Evolutionary conservation across 352 stramenopile genomes (phyloP).

Genomic region (Phytophthora niederhauseri): DNA sequence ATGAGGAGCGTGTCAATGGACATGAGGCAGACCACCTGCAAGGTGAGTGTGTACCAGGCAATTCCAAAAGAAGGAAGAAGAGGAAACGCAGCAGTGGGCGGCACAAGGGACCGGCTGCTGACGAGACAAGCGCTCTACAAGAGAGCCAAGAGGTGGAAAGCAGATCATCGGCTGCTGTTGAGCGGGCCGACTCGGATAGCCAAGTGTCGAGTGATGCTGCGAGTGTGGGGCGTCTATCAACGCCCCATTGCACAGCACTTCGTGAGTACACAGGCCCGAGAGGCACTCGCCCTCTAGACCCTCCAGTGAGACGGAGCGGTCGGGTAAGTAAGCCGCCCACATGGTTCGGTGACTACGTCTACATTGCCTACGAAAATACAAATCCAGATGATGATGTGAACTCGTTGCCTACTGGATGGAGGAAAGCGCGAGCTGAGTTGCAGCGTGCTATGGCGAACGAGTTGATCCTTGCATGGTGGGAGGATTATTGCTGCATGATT

Average conservation of each 20-base stretch:
- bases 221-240: background rate
- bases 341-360: background rate
- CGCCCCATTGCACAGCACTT: background rate
- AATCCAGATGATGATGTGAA: conserved; percentile 1
- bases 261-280: background rate
- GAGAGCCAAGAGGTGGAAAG: background rate
- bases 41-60: background rate
- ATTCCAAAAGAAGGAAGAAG: background rate
- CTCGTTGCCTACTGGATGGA: background rate
- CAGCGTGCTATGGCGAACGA: background rate
- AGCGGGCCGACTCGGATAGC: background rate
- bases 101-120: background rate
- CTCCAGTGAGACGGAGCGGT: background rate
- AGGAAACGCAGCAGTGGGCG: background rate
- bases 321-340: background rate
- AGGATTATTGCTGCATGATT: background rate
- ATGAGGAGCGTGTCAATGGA: too few relatives aligned
- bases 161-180: background rate
- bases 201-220: background rate
- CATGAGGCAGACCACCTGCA: background rate
- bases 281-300: background rate
- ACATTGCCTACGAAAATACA: background rate
- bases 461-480: background rate
- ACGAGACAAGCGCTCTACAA: background rate
- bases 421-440: background rate